Base-by-base conservation (phyloP, 106 monocot species). In the Chionographis japonica region DNA sequence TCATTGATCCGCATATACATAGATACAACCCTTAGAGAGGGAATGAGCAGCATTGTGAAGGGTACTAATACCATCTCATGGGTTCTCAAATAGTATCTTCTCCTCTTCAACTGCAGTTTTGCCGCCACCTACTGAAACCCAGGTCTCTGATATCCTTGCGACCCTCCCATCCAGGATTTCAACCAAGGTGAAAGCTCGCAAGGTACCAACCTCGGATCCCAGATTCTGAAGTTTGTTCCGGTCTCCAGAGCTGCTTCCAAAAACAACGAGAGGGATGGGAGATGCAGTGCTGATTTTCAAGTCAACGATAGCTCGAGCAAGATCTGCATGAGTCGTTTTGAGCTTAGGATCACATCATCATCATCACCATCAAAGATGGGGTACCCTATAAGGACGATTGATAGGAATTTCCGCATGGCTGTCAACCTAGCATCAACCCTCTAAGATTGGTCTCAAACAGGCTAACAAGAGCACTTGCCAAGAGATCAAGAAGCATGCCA, bases 201-300 rank as follows among this genome's bases (percentile, higher is more conserved):
- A 60, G 0, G 81, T 88, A 12, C 66, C 79, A 12, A 18, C 36
- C 10, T 9, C 42, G 41, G 17, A 27, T 3, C 58, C 41, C 2
- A 75, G 70, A 52, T 17, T 37, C 74, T 67, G 43, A n/a, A 37
- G 39, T 12, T 66, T 62, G 50, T 37, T 69, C 62, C 46, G 52
- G 46, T 52, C 42, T n/a, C 66, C 20, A 17, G 3, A 20, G 2
- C 57, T 20, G 27, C 62, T 69, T 11, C 40, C 13, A 20, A 97
- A 97, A 12, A 97, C 92, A 27, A 97, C 89, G 49, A 97, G 56
- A 62, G 88, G 86, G 58, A 97, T 73, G 12, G 73, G 37, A 54
- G 82, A 53, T 27, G 49, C 37, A 19, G 71, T 80, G 57, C 54
- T 72, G 16, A 53, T 76, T 72, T 85, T 86, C 60, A 97, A 55